phyloP scores from a whole-genome alignment of 495 filamentous ascomycete genomes.

The Barbatosphaeria neglecta region DNA sequence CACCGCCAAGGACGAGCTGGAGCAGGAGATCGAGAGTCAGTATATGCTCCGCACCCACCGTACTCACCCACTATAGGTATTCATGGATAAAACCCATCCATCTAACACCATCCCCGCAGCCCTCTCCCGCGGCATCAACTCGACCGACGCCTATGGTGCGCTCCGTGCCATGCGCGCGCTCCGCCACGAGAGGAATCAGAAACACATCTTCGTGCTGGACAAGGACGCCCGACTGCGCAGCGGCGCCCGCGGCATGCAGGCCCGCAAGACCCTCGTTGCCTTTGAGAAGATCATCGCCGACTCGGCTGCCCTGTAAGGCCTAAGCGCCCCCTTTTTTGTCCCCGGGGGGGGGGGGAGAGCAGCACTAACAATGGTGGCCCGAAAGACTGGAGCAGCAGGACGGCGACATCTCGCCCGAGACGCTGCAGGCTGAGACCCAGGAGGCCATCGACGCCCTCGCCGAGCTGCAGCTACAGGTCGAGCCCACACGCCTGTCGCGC shows the following conservation, averaged over 20 bases:
- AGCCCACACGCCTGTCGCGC: constrained; percentile 39
- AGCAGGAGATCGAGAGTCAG: constrained; percentile 46
- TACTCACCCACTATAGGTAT: constrained; percentile 13
- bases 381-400: constrained; percentile 43
- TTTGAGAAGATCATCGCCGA: constrained; percentile 51
- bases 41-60: constrained; percentile 20
- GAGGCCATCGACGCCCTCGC: constrained; percentile 50
- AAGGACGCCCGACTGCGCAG: constrained; percentile 63
- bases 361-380: too few species aligned
- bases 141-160: constrained; percentile 40
- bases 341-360: too few species aligned
- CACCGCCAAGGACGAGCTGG: constrained; percentile 44
- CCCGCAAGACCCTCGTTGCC: constrained; percentile 54
- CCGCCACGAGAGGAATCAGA: constrained; percentile 44
- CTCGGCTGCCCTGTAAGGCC: constrained; percentile 37
- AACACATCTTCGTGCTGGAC: constrained; percentile 52
- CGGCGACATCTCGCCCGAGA: constrained; percentile 40
- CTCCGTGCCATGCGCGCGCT: constrained; percentile 49
- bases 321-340: neutral
- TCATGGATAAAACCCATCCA: constrained; percentile 23
- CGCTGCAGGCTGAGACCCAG: constrained; percentile 48
- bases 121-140: constrained; percentile 22
- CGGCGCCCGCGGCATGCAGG: constrained; percentile 59
- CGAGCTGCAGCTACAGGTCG: constrained; percentile 48
- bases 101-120: constrained; percentile 10